Evolutionary conservation across 768 basidiomycete species (phyloP).

Genomic region (Trametes sanguinea): DNA sequence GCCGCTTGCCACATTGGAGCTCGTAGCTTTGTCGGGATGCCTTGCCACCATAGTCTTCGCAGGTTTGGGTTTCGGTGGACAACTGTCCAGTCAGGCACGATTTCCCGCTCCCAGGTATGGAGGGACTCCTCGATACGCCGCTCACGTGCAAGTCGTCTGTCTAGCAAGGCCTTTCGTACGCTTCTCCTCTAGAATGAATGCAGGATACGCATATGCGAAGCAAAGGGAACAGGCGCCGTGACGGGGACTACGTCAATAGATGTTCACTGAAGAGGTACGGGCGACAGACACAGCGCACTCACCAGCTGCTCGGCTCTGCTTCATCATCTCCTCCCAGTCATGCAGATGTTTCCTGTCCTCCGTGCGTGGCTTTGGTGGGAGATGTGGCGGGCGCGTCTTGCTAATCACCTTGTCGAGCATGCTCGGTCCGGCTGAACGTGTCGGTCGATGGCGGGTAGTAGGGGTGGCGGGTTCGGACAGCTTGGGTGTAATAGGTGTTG

Average conservation of each 20-base stretch:
- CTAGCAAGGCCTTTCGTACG: slow-evolving; percentile 61
- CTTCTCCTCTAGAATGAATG: slow-evolving; percentile 61
- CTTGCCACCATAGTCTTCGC: slow-evolving; percentile 83
- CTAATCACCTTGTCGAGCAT: slow-evolving; percentile 77
- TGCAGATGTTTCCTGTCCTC: slow-evolving; percentile 85
- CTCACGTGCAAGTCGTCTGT: slow-evolving; percentile 65
- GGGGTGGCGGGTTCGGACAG: slow-evolving; percentile 14
- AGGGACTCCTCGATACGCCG: slow-evolving; percentile 69
- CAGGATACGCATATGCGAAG: neutral
- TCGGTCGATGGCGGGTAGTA: slow-evolving; percentile 40
- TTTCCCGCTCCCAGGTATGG: slow-evolving; percentile 73
- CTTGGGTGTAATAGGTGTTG: slow-evolving; percentile 28
- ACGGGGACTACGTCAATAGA: slow-evolving; percentile 28
- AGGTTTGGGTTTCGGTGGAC: slow-evolving; percentile 66
- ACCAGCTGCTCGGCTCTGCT: slow-evolving; percentile 74
- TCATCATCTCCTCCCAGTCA: slow-evolving; percentile 90
- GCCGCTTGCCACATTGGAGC: slow-evolving; percentile 82
- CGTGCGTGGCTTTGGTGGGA: slow-evolving; percentile 78
- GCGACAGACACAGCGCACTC: slow-evolving; percentile 27
- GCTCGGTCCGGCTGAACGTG: slow-evolving; percentile 66
- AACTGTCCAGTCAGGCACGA: slow-evolving; percentile 81
- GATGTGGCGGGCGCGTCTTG: slow-evolving; percentile 77
- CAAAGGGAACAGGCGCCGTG: neutral
- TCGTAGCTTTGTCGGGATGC: slow-evolving; percentile 81
- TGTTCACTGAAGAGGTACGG: slow-evolving; percentile 18